phyloP scores from a whole-genome alignment of 495 filamentous ascomycete species.

The Tetracladium setigerum region DNA sequence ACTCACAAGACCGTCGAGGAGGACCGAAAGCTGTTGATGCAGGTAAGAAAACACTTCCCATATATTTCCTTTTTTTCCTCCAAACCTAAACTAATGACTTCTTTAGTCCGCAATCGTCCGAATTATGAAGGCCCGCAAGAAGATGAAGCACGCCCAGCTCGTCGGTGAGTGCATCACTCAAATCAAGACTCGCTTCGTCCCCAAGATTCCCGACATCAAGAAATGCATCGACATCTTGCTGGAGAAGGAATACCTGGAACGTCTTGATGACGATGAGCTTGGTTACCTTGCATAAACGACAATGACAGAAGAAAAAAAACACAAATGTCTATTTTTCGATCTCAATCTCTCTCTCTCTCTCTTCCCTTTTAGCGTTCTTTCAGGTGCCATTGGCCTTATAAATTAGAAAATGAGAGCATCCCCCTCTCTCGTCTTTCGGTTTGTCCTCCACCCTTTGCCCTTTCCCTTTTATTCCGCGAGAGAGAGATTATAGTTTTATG shows the following conservation, averaged over 20 bases:
- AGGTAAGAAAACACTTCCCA: constrained; percentile 54
- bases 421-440: no score
- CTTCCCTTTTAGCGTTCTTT: no score
- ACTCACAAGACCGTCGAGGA: constrained; percentile 99
- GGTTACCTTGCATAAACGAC: constrained; percentile 72
- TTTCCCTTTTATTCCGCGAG: no score
- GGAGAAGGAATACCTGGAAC: constrained; percentile 98
- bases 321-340: no score
- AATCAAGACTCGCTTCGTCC: constrained; percentile 88
- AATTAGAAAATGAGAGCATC: no score
- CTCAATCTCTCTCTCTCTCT: no score
- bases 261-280: constrained; percentile 86
- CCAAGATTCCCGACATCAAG: constrained; percentile 93
- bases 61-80: background rate
- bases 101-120: constrained; percentile 90
- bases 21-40: constrained; percentile 90
- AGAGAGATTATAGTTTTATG: no score
- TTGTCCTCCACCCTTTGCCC: no score
- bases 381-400: no score
- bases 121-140: constrained; percentile 99
- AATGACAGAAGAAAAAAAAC: background rate
- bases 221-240: constrained; percentile 98
- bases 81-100: constrained; percentile 21
- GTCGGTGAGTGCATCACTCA: constrained; percentile 92
- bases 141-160: constrained; percentile 91